Evolutionary conservation across 2,329 filamentous ascomycete genomes (phyloP).

Genomic region (Colletotrichum sp.): DNA sequence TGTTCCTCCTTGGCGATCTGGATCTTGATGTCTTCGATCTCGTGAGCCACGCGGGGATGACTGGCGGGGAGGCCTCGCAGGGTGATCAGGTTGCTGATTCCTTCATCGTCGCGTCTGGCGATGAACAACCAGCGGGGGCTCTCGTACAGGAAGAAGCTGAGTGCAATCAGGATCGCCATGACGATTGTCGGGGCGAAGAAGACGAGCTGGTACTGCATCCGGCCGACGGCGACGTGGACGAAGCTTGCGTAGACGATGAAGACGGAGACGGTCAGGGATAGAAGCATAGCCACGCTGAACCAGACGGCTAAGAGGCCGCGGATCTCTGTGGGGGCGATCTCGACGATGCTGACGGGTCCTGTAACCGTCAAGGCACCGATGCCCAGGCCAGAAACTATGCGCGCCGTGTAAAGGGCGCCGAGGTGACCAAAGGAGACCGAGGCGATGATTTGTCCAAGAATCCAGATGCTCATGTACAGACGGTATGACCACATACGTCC

Average conservation of each 20-base stretch:
- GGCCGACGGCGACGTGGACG: slow-evolving; percentile 29
- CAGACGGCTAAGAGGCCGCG: slow-evolving; percentile 41
- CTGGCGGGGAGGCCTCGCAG: slow-evolving; percentile 31
- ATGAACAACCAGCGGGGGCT: slow-evolving; percentile 41
- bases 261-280: slow-evolving; percentile 33
- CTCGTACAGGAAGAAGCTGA: slow-evolving; percentile 40
- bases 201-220: slow-evolving; percentile 31
- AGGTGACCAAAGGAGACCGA: slow-evolving; percentile 29
- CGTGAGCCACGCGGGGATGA: slow-evolving; percentile 27
- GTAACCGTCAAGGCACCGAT: slow-evolving; percentile 43
- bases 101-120: slow-evolving; percentile 32
- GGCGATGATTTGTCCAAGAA: slow-evolving; percentile 37
- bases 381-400: slow-evolving; percentile 41
- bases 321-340: slow-evolving; percentile 43
- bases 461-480: slow-evolving; percentile 39
- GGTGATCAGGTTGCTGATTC: not conserved
- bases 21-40: slow-evolving; percentile 33
- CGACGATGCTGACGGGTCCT: slow-evolving; percentile 42
- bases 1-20: slow-evolving; percentile 25
- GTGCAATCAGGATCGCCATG: slow-evolving; percentile 26
- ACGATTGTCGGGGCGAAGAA: slow-evolving; percentile 26
- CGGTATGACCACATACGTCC: slow-evolving; percentile 44
- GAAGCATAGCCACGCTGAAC: slow-evolving; percentile 41
- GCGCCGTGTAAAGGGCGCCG: slow-evolving; percentile 36
- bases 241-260: slow-evolving; percentile 40